Conservation (phyloP, 2,329 filamentous ascomycete genomes). For the Fusarium incarnatum region DNA sequence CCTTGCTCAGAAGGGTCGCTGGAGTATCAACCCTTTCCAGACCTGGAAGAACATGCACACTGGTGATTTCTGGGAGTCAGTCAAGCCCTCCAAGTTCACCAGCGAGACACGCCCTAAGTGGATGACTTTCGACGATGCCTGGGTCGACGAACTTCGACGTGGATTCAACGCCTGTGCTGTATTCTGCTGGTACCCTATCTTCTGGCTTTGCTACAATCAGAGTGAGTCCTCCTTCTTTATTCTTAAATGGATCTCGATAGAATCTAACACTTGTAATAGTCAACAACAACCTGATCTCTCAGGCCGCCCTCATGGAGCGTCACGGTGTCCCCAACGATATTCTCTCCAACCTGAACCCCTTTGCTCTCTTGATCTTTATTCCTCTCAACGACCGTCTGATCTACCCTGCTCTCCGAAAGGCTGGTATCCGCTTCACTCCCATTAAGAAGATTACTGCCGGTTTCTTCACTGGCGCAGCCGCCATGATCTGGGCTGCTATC, state of each 20-base stretch:
- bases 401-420: slow-evolving; percentile 74
- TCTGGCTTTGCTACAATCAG: slow-evolving; percentile 65
- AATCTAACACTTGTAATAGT: slow-evolving; percentile 52
- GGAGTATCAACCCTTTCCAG: slow-evolving; percentile 72
- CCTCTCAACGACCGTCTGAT: slow-evolving; percentile 75
- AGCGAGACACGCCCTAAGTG: slow-evolving; percentile 67
- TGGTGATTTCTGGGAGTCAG: slow-evolving; percentile 72
- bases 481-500: slow-evolving; percentile 68
- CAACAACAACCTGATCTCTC: slow-evolving; percentile 70
- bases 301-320: slow-evolving; percentile 73
- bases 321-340: slow-evolving; percentile 82
- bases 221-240: slow-evolving; percentile 43
- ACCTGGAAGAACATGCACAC: slow-evolving; percentile 70
- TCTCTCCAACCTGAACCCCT: slow-evolving; percentile 78
- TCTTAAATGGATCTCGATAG: neutral
- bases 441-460: slow-evolving; percentile 79
- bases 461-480: slow-evolving; percentile 71
- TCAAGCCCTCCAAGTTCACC: slow-evolving; percentile 74
- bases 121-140: slow-evolving; percentile 85
- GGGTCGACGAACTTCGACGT: slow-evolving; percentile 80
- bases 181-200: slow-evolving; percentile 75
- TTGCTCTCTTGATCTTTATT: slow-evolving; percentile 79
- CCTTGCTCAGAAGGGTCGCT: slow-evolving; percentile 74
- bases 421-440: slow-evolving; percentile 76
- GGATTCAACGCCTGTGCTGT: slow-evolving; percentile 76